Conservation (phyloP, 202 grass and related monocot genomes). For the Cymbopogon flexuosus region DNA sequence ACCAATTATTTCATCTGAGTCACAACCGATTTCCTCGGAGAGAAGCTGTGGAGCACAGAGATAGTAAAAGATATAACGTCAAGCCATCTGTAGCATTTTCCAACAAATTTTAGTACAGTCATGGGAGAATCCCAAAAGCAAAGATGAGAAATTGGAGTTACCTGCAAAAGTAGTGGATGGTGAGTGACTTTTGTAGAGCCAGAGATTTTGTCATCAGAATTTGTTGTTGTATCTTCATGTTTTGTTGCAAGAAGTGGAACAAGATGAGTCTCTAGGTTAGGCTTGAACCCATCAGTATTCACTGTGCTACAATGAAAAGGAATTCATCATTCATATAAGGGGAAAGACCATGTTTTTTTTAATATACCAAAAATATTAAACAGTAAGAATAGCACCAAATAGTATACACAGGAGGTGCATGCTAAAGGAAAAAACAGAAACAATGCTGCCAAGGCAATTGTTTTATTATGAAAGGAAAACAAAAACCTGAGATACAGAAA, state of each 20-base stretch:
- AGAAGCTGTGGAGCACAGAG: conserved; percentile 45
- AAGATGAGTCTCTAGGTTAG: conserved; percentile 87
- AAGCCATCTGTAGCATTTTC: neutral
- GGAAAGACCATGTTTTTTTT: neutral
- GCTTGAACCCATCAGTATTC: conserved; percentile 94
- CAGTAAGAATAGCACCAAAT: neutral
- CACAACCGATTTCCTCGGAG: conserved; percentile 75
- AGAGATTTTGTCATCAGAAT: conserved; percentile 55
- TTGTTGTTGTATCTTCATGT: conserved; percentile 47
- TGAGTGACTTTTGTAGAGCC: conserved; percentile 53
- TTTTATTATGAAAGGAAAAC: neutral
- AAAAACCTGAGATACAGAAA: neutral
- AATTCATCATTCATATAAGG: conserved; percentile 39
- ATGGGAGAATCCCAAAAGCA: conserved; percentile 12
- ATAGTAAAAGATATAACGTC: neutral
- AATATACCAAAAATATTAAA: neutral
- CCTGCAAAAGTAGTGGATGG: conserved; percentile 83
- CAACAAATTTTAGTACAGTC: neutral
- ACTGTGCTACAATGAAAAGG: conserved; percentile 70
- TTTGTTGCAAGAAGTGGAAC: conserved; percentile 88
- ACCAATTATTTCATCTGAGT: conserved; percentile 68
- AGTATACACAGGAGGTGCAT: neutral
- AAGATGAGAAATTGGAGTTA: conserved; percentile 17
- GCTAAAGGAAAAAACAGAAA: neutral
- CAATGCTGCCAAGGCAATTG: neutral